phyloP scores from a whole-genome alignment of 2,329 filamentous ascomycete species.

The Laburnicola sp. region DNA sequence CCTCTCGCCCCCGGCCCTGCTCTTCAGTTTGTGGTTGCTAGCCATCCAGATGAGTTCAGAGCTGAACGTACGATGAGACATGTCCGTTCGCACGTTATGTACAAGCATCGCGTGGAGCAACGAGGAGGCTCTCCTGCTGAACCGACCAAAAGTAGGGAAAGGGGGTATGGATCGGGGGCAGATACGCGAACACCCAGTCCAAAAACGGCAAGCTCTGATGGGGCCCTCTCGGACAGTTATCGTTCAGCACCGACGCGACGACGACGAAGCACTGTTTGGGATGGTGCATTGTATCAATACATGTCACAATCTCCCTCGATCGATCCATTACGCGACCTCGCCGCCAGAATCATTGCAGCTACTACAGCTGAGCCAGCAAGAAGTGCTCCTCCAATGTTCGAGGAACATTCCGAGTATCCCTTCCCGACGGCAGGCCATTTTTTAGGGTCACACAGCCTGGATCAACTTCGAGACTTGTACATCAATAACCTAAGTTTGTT shows the following conservation, averaged over 20 bases:
- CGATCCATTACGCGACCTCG: slow-evolving; percentile 26
- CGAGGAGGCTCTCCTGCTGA: slow-evolving; percentile 21
- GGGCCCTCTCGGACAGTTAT: slow-evolving; percentile 13
- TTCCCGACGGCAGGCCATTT: slow-evolving; percentile 18
- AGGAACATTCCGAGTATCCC: slow-evolving; percentile 27
- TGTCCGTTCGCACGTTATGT: slow-evolving; percentile 44
- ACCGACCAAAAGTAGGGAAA: slow-evolving; percentile 19
- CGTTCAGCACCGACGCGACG: slow-evolving; percentile 15
- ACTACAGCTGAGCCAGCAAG: slow-evolving; percentile 24
- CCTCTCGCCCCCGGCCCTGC: slow-evolving; percentile 38
- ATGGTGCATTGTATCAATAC: slow-evolving; percentile 20
- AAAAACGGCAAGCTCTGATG: slow-evolving; percentile 18
- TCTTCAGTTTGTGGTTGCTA: slow-evolving; percentile 41
- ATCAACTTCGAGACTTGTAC: slow-evolving; percentile 30
- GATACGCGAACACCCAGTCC: slow-evolving; percentile 31
- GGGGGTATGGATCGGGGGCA: slow-evolving; percentile 14
- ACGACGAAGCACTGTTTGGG: slow-evolving; percentile 20
- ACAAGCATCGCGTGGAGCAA: slow-evolving; percentile 35
- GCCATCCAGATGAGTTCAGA: slow-evolving; percentile 40
- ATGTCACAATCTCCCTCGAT: slow-evolving; percentile 24
- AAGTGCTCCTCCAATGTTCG: slow-evolving; percentile 28
- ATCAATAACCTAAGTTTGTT: slow-evolving; percentile 24
- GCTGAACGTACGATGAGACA: slow-evolving; percentile 37
- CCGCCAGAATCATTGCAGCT: slow-evolving; percentile 29
- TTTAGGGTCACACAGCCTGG: slow-evolving; percentile 19